phyloP scores from a whole-genome alignment of 176 grass and related monocot species.

The Oryza meridionalis region DNA sequence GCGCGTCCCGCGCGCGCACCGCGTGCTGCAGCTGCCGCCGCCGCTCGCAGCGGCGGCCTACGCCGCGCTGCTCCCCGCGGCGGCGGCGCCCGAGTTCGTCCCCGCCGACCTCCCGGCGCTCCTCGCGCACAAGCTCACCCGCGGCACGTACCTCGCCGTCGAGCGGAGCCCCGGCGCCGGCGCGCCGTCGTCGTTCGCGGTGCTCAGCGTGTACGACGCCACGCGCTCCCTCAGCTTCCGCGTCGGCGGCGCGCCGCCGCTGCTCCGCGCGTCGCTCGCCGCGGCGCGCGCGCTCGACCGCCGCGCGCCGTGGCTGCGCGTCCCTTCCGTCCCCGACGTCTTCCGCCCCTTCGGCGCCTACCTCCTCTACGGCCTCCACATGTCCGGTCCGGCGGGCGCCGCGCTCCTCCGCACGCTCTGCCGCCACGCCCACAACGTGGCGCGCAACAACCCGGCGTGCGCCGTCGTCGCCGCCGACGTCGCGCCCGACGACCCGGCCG shows the following conservation, averaged over 20 bases:
- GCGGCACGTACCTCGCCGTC: conserved; percentile 71
- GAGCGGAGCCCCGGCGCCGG: conserved; percentile 11
- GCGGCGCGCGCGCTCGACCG: conserved; percentile 60
- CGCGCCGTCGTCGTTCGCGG: conserved; percentile 53
- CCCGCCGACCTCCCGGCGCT: conserved; percentile 66
- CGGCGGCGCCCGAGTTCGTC: conserved; percentile 54
- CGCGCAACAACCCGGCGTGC: conserved; percentile 50
- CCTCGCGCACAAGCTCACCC: conserved; percentile 67
- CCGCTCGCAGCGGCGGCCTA: conserved; percentile 53
- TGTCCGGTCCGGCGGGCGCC: conserved; percentile 52
- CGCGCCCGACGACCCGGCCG: conserved; percentile 45
- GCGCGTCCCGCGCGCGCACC: conserved; percentile 43
- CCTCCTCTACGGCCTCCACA: conserved; percentile 74
- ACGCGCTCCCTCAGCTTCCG: conserved; percentile 63
- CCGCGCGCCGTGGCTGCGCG: conserved; percentile 55
- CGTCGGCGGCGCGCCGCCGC: conserved; percentile 44
- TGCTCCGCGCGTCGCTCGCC: conserved; percentile 50
- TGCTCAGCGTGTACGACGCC: conserved; percentile 73
- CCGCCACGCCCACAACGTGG: conserved; percentile 68
- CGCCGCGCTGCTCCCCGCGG: conserved; percentile 45
- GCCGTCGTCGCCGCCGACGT: conserved; percentile 67
- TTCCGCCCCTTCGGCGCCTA: conserved; percentile 73
- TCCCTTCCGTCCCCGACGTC: conserved; percentile 69
- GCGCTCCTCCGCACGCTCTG: conserved; percentile 57
- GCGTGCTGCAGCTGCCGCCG: conserved; percentile 58